phyloP scores from a whole-genome alignment of 129 eudicot genomes.

The Chrysanthemum lavandulifolium region DNA sequence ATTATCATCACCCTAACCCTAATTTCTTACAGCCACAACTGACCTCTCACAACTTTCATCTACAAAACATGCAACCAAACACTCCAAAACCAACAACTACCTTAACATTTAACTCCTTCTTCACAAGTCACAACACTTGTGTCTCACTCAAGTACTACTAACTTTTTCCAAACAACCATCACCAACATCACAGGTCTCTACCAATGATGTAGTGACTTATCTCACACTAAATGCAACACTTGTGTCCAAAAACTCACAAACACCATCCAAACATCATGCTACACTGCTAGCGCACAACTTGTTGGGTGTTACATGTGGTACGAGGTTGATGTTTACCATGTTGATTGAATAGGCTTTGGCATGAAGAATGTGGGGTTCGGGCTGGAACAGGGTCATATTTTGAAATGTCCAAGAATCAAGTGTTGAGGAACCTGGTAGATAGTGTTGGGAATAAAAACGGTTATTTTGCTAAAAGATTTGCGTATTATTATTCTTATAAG shows the following conservation, averaged over 20 bases:
- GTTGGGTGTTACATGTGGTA: slow-evolving; percentile 63
- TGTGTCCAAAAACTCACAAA: slow-evolving; percentile 48
- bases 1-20: too few species aligned
- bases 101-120: slow-evolving; percentile 6
- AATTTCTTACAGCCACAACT: too few species aligned
- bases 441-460: slow-evolving; percentile 70
- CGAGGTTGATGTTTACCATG: slow-evolving; percentile 51
- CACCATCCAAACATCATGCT: slow-evolving; percentile 39
- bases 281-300: slow-evolving; percentile 64
- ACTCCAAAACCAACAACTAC: too few species aligned
- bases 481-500: neutral
- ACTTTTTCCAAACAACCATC: slow-evolving; percentile 55
- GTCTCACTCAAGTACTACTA: slow-evolving; percentile 53
- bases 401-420: slow-evolving; percentile 44
- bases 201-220: slow-evolving; percentile 83
- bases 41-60: too few species aligned
- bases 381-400: slow-evolving; percentile 59
- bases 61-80: too few species aligned
- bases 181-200: slow-evolving; percentile 52
- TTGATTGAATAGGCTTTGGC: slow-evolving; percentile 43
- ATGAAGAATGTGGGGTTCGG: slow-evolving; percentile 60
- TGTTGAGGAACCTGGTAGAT: slow-evolving; percentile 48
- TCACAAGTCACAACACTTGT: slow-evolving; percentile 32
- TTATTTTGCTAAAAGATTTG: slow-evolving; percentile 50
- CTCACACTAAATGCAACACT: slow-evolving; percentile 41